Evolutionary conservation across 306 rosid genomes (phyloP), one percentile per base, ranked within the genome.

Genomic region (Sphenostylis stenocarpa): DNA sequence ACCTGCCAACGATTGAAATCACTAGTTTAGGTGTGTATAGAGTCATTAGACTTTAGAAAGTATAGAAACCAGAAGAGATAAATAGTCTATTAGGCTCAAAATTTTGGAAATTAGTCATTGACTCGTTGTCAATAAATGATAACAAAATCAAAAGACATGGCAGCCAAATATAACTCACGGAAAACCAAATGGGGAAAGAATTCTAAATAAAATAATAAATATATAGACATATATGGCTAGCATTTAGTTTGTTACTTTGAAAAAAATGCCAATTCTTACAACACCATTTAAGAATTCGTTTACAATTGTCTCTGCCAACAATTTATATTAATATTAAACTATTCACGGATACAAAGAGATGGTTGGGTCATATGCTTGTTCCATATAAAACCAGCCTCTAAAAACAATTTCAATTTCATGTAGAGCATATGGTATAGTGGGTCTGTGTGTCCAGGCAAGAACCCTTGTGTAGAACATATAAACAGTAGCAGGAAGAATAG

Each of bases 1-100:
- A 96, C 86, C 98, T 92, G 77, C 65, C 77, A 82, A 79, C 57
- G 76, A 52, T 64, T 10, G 39, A 73, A 70, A 75, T 73, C 56
- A 19, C 61, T 53, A 56, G 71, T 60, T 82, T 41, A 76, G 70
- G 51, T 70, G 48, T 55, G 57, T 65, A 70, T 31, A 43, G 72
- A 36, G 55, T 62, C 34, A 41, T 74, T 19, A 34, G 64, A 34
- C 34, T 24, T 57, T 26, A 57, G 17, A 57, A 53, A 80, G 45
- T 36, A 63, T 76, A 39, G 31, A 61, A 77, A 85, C 24, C 4
- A 26, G 55, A 76, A 58, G 72, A 15, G 15, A 44, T 44, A 65
- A 28, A 77, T 73, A 75, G 43, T 8, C 55, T 51, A 44, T 49
- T 14, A 23, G 38, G 21, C 47, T 64, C 36, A 68, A 77, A 31